Evolutionary conservation across 768 basidiomycete genomes (phyloP).

Genomic region (Lactifluus volemus): DNA sequence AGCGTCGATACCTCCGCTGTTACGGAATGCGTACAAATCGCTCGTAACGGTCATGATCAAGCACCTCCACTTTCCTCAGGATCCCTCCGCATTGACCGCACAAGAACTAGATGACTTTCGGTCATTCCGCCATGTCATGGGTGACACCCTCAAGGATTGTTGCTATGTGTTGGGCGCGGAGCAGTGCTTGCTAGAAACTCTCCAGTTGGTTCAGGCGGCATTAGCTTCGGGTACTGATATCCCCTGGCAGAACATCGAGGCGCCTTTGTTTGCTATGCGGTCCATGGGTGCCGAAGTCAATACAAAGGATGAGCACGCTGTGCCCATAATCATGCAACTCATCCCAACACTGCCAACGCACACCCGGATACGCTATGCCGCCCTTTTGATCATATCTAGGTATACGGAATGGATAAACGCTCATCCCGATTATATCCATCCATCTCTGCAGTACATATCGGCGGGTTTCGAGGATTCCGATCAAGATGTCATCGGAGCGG

Average conservation of each 20-base stretch:
- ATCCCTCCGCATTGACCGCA: constrained; percentile 50
- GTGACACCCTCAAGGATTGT: constrained; percentile 97
- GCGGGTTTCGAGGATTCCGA: constrained; percentile 81
- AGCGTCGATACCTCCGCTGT: constrained; percentile 59
- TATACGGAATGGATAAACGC: constrained; percentile 95
- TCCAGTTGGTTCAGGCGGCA: constrained; percentile 69
- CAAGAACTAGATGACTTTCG: constrained; percentile 94
- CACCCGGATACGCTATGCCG: constrained; percentile 90
- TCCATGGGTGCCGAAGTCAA: constrained; percentile 97
- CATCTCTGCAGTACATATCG: constrained; percentile 86
- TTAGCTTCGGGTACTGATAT: constrained; percentile 50
- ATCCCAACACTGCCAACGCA: constrained; percentile 85
- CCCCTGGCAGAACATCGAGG: constrained; percentile 95
- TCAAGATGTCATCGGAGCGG: constrained; percentile 80
- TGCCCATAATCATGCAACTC: constrained; percentile 96
- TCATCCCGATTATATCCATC: constrained; percentile 79
- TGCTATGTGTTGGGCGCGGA: constrained; percentile 89
- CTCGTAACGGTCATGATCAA: constrained; percentile 81
- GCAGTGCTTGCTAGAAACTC: constrained; percentile 70
- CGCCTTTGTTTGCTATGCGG: constrained; percentile 93
- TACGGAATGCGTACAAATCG: constrained; percentile 73
- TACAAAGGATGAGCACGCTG: constrained; percentile 65
- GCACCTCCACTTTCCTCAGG: constrained; percentile 87
- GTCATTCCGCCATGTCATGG: constrained; percentile 95
- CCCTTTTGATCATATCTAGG: constrained; percentile 86